phyloP scores from a whole-genome alignment of 768 basidiomycete species.

The Clitopilus hobsonii region DNA sequence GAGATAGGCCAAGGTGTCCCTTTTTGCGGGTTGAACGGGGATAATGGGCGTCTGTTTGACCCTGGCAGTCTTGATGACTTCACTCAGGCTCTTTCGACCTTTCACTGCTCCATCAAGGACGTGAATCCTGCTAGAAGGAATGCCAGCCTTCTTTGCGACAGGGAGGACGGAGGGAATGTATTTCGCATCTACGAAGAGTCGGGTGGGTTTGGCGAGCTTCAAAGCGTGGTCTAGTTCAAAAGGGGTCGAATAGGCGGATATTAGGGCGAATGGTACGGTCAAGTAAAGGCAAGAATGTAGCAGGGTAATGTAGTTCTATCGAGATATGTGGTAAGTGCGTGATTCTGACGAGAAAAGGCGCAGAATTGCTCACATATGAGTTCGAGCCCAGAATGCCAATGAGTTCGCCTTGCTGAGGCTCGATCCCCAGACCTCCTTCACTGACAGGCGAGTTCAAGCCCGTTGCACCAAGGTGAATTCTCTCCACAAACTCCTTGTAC shows the following conservation, averaged over 20 bases:
- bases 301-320: conserved; percentile 30
- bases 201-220: conserved; percentile 24
- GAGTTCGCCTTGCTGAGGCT: conserved; percentile 32
- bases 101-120: conserved; percentile 38
- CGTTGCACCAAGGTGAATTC: conserved; percentile 40
- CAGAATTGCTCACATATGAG: conserved; percentile 39
- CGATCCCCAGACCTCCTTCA: conserved; percentile 41
- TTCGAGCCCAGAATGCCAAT: conserved; percentile 54
- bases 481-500: conserved; percentile 34
- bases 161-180: conserved; percentile 23
- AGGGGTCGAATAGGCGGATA: conserved; percentile 31
- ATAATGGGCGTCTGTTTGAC: conserved; percentile 32
- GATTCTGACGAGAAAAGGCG: neutral
- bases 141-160: conserved; percentile 27
- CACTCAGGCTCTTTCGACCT: conserved; percentile 38
- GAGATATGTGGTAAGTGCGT: neutral
- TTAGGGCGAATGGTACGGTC: conserved; percentile 27
- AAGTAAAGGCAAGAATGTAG: conserved; percentile 25
- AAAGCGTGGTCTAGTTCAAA: conserved; percentile 34
- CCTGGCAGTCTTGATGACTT: conserved; percentile 37
- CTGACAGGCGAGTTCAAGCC: conserved; percentile 29
- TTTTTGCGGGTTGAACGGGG: conserved; percentile 37
- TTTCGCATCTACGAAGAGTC: conserved; percentile 29
- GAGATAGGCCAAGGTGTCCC: conserved; percentile 61
- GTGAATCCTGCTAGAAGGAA: conserved; percentile 41